Evolutionary conservation across 805 yeast species (phyloP), one percentile per base, ranked within the genome.

Genomic region (Kodamaea leandrae): DNA sequence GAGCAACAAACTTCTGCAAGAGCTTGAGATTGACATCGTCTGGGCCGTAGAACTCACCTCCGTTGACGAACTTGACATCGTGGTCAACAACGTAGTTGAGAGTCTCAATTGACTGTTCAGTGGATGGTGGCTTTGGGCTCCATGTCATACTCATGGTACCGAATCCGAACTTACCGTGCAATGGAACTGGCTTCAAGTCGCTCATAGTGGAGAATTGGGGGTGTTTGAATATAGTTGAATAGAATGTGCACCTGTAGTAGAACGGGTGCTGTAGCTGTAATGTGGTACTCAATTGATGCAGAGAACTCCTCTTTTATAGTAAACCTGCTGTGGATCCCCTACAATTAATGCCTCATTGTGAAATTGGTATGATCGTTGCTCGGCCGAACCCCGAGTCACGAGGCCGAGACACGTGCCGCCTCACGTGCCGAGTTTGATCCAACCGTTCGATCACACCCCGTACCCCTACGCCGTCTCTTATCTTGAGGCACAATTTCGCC

Each of bases 61-160:
- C 80, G 54, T 86, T 86, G 60, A 85, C 64, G 44, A 83, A 72
- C 8, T 61, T 62, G 60, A 77, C 67, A 46, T 80, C 70, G 45
- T 58, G 53, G 61, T 70, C 46, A 25, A 57, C 55, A 18, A 57
- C 57, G 36, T 49, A 48, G 42, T 77, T 71, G 57, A 88, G 66
- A 2, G 77, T 63, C 8, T 64, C 76, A 44, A 79, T 67, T 2
- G 85, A 80, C 39, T 70, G 66, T 14, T 73, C 78, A 38, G 71
- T 58, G 6, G 83, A 73, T 24, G 74, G 60, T 24, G 86, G 87
- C 0, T 52, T 57, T 0, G 82, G 76, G 28, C 73, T 71, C 86
- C 86, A 79, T 1, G 96, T 85, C 58, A 86, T 70, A 42, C 83
- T 77, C 96, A 89, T 86, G 47, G 87, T 72, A 33, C 96, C 96